Base-by-base conservation (phyloP, 768 basidiomycete species). In the Trametes elegans region DNA sequence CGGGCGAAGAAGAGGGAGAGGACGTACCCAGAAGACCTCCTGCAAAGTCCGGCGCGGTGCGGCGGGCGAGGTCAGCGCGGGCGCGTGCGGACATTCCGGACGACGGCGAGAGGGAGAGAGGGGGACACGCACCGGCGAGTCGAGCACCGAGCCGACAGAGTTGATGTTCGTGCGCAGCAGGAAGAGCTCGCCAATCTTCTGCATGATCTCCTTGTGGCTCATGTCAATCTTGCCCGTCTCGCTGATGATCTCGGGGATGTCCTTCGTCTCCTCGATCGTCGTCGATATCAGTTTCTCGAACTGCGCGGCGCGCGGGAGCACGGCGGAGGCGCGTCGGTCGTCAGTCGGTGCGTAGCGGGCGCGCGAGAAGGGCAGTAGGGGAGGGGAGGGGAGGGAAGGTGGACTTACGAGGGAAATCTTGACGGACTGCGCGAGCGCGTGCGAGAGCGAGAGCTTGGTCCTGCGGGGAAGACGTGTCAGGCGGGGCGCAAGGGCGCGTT, bases 181-280 rank as follows among this genome's bases (percentile, higher is more conserved):
- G 73, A 98, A 98, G 36, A 98, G 76, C 63, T 93, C 90, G 39
- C 95, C 95, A 59, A 96, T 98, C 71, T 97, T 92, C 67, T 90
- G 89, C 95, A 98, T 96, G 66, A 98, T 98, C 69, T 97, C 95
- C 77, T 88, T 88, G 67, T 90, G 89, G 16, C 87, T 83, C 80
- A 89, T 89, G 36, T 88, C 90, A 58, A 98, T 95, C 73, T 96
- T 94, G 9, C 95, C 95, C 1, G 93, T 96, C 70, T 95, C 91
- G 49, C 90, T 90, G 49, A 98, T 88, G 53, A 87, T 81, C 72
- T 93, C 93, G 34, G 95, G 95, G 51, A 97, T 93, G 66, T 96
- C 92, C 67, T 95, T 96, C 2, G 95, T 98, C 66, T 96, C 91
- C 68, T 96, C 93, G 64, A 98, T 96, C 41, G 93, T 97, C 16